Base-by-base conservation (phyloP, 75 land plant species). In the Picea glauca region DNA sequence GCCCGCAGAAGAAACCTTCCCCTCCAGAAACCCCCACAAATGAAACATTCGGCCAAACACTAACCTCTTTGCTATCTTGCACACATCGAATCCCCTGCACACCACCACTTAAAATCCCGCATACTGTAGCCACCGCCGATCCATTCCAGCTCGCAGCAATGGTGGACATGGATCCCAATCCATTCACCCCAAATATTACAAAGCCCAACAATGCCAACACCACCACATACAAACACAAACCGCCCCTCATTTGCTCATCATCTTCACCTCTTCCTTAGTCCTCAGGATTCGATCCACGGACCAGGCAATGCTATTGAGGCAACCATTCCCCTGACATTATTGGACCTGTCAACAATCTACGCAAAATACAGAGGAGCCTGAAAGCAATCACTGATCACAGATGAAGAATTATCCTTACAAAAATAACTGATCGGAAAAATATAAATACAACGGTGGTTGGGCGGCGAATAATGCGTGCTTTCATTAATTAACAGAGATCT, bases 1-100 rank as follows among this genome's bases (percentile, higher is more conserved):
- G 20, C 68, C 85, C 94, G 74, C 96, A 94, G 78, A 92, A 43
- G 72, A 76, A 82, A 40, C 79, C 78, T 12, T 67, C 72, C 50
- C 96, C 96, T 63, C 92, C 96, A 76, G 92, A 58, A 38, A 94
- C 38, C 46, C 86, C 79, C 60, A 82, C 67, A 83, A 77, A 90
- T 66, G 86, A 82, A 76, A 80, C 46, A 81, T 76, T 74, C 54
- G 90, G 88, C 0, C 68, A 58, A 80, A 67, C 32, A 74, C 2
- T 23, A 14, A 12, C 58, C 26, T 83, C 78, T 76, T 15, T 31
- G 21, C 58, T 58, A 80, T 46, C 17, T 21, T 62, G 35, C 13
- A 60, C 60, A 56, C 89, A 82, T 14, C 6, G n/a, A 73, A 88
- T 63, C 73, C 78, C 54, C 58, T 75, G 84, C 23, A 62, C 72